Conservation (phyloP, 192 early-diverging fungal genomes). For the Backusella circina region DNA sequence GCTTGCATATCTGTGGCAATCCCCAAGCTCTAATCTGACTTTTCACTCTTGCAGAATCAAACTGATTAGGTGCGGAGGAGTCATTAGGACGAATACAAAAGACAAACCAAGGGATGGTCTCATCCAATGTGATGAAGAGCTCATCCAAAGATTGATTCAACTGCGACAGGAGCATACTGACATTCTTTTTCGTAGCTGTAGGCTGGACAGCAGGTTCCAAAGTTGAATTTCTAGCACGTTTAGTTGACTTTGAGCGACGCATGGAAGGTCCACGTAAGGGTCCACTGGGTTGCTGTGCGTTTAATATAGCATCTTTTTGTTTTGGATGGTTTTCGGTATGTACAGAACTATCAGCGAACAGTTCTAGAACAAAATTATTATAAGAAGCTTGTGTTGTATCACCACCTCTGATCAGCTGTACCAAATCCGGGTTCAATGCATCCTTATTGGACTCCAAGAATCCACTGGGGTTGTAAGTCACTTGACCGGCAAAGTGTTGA, state of each 20-base stretch:
- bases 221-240: not conserved
- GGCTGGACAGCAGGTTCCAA: not conserved
- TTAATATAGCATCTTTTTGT: constrained; percentile 66
- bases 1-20: constrained; percentile 61
- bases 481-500: constrained; percentile 74
- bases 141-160: constrained; percentile 68
- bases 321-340: constrained; percentile 83
- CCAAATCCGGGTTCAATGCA: constrained; percentile 77
- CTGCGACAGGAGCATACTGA: constrained; percentile 58
- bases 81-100: constrained; percentile 76
- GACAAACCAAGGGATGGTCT: constrained; percentile 78
- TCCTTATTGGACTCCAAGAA: constrained; percentile 81
- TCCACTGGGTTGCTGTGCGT: constrained; percentile 70
- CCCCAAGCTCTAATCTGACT: constrained; percentile 71
- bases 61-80: constrained; percentile 51
- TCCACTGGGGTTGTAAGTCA: constrained; percentile 58
- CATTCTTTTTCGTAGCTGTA: constrained; percentile 33
- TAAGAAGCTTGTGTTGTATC: constrained; percentile 53
- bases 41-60: constrained; percentile 67
- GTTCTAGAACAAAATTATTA: constrained; percentile 69
- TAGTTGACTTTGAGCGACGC: constrained; percentile 41
- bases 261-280: constrained; percentile 67
- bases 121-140: constrained; percentile 64
- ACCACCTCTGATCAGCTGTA: constrained; percentile 76
- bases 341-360: constrained; percentile 73